phyloP scores from a whole-genome alignment of 2,329 filamentous ascomycete genomes.

The Uncinocarpus reesii region DNA sequence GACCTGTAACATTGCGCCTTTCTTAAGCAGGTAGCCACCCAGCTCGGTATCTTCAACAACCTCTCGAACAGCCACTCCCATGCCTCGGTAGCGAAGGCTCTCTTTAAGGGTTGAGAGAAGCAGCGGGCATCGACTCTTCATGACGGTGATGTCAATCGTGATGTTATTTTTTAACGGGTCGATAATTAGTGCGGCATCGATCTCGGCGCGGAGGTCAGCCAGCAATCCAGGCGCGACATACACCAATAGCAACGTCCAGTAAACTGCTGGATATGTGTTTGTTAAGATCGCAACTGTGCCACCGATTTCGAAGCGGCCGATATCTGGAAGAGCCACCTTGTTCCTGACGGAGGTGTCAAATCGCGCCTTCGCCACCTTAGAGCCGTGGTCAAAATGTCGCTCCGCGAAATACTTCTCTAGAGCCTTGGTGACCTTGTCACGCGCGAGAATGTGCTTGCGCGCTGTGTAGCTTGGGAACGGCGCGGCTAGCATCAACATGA shows the following conservation, averaged over 20 bases:
- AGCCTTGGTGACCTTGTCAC: not conserved
- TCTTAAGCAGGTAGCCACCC: slow-evolving; percentile 6
- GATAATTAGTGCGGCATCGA: not conserved
- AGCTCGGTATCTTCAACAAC: not conserved
- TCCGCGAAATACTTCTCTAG: not conserved
- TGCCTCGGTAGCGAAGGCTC: slow-evolving; percentile 1
- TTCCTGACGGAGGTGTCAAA: not conserved
- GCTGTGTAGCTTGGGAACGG: not conserved
- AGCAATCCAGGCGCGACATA: slow-evolving; percentile 28
- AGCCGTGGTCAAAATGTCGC: not conserved
- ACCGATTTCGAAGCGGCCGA: slow-evolving; percentile 23
- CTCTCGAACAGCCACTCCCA: not conserved
- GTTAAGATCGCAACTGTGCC: slow-evolving; percentile 30
- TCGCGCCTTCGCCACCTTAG: not conserved
- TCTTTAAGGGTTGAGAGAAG: not conserved
- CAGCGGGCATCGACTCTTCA: not conserved
- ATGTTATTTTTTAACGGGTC: not conserved
- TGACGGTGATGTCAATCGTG: not conserved
- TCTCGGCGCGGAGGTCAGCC: slow-evolving; percentile 1
- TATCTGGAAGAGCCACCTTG: slow-evolving; percentile 13
- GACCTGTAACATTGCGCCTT: not conserved
- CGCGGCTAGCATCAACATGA: not conserved
- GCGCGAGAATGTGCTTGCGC: not conserved
- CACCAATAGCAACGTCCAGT: slow-evolving; percentile 40
- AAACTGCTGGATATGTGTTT: slow-evolving; percentile 37